Percentiles rank a stretch among this genome's conserved stretches.
Evolutionary conservation across 495 filamentous ascomycete genomes (phyloP).

Genomic region (Penicillium nucicola): DNA sequence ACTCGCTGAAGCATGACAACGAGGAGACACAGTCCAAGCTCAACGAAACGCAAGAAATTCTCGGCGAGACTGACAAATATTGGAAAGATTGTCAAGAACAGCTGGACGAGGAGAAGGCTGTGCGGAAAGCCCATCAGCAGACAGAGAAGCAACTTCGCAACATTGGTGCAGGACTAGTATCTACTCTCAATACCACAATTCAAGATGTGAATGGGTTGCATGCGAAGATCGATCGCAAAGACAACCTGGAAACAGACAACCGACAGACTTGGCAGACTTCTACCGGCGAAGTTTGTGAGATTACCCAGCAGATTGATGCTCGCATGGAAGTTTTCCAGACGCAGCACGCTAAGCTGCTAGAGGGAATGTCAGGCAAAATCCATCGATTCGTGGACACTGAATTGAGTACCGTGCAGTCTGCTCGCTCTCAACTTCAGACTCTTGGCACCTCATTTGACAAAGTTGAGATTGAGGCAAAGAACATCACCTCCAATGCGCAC

Average conservation of each 20-base stretch:
- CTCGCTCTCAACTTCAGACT: slow-evolving; percentile 64
- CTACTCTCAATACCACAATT: slow-evolving; percentile 70
- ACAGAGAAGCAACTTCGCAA: slow-evolving; percentile 74
- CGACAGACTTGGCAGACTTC: slow-evolving; percentile 74
- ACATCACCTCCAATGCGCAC: slow-evolving; percentile 66
- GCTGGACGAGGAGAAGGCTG: slow-evolving; percentile 72
- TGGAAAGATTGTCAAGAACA: slow-evolving; percentile 70
- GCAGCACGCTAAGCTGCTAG: slow-evolving; percentile 68
- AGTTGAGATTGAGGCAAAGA: slow-evolving; percentile 62
- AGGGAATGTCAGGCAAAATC: slow-evolving; percentile 64
- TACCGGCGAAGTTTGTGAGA: slow-evolving; percentile 66
- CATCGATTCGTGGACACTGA: slow-evolving; percentile 69
- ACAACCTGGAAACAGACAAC: slow-evolving; percentile 76
- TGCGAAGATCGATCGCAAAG: slow-evolving; percentile 77
- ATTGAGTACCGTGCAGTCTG: slow-evolving; percentile 60
- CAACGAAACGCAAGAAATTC: slow-evolving; percentile 71
- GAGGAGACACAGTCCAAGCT: slow-evolving; percentile 68
- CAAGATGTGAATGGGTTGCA: slow-evolving; percentile 76
- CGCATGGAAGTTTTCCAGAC: slow-evolving; percentile 65
- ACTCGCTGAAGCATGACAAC: slow-evolving; percentile 79
- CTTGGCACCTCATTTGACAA: slow-evolving; percentile 62
- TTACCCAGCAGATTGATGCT: slow-evolving; percentile 72
- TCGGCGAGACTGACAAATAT: slow-evolving; percentile 83
- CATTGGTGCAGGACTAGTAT: slow-evolving; percentile 71
- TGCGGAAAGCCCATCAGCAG: slow-evolving; percentile 79